phyloP scores from a whole-genome alignment of 2,329 filamentous ascomycete species.

The Colletotrichum euphorbiae region DNA sequence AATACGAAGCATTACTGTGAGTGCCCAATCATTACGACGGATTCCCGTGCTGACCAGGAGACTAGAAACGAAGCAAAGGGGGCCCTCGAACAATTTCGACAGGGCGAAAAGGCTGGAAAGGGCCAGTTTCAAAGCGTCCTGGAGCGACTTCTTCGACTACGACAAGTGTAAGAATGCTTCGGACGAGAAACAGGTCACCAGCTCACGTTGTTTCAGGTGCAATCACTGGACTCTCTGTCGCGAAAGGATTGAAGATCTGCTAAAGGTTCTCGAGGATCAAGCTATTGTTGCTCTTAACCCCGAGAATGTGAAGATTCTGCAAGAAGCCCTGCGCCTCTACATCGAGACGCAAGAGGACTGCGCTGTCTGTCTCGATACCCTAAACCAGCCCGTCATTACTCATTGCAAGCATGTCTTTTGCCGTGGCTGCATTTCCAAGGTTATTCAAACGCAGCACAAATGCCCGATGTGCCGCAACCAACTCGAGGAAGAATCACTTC shows the following conservation, averaged over 20 bases:
- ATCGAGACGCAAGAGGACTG: slow-evolving; percentile 88
- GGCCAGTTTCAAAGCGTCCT: slow-evolving; percentile 79
- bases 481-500: slow-evolving; percentile 68
- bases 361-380: slow-evolving; percentile 80
- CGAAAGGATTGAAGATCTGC: slow-evolving; percentile 77
- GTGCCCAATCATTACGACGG: slow-evolving; percentile 42
- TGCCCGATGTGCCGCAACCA: slow-evolving; percentile 86
- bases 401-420: slow-evolving; percentile 88
- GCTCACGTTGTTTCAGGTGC: slow-evolving; percentile 62
- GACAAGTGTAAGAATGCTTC: slow-evolving; percentile 70
- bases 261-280: slow-evolving; percentile 75
- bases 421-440: slow-evolving; percentile 76
- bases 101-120: slow-evolving; percentile 53
- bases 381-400: slow-evolving; percentile 83
- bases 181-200: background rate
- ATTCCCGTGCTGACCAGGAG: slow-evolving; percentile 42
- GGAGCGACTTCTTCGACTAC: slow-evolving; percentile 83
- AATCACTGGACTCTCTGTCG: slow-evolving; percentile 90
- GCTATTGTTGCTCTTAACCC: slow-evolving; percentile 76
- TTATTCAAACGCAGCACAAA: slow-evolving; percentile 80
- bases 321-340: slow-evolving; percentile 79
- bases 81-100: slow-evolving; percentile 71
- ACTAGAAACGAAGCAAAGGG: slow-evolving; percentile 78
- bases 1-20: slow-evolving; percentile 79
- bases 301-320: slow-evolving; percentile 78